phyloP scores from a whole-genome alignment of 2,329 filamentous ascomycete species.

The Calycina herbarum region DNA sequence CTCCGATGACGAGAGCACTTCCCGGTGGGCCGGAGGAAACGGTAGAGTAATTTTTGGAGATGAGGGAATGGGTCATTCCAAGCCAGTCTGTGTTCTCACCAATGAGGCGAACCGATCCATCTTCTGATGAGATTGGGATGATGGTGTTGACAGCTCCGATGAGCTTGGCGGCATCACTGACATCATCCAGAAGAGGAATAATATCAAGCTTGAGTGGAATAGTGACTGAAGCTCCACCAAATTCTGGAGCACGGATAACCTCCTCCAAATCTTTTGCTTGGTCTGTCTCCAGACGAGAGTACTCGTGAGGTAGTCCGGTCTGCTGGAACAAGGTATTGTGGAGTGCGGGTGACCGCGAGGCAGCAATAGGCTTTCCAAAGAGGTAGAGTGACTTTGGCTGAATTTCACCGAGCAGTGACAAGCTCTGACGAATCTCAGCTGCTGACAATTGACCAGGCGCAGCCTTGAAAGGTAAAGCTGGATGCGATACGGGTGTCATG shows the following conservation, averaged over 20 bases:
- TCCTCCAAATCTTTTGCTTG: slow-evolving; percentile 58
- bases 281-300: slow-evolving; percentile 74
- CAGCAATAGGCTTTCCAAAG: slow-evolving; percentile 81
- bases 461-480: slow-evolving; percentile 84
- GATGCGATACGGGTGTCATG: slow-evolving; percentile 92
- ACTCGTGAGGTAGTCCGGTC: slow-evolving; percentile 81
- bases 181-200: slow-evolving; percentile 74
- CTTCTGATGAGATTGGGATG: slow-evolving; percentile 55
- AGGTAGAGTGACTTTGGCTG: slow-evolving; percentile 76
- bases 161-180: slow-evolving; percentile 73
- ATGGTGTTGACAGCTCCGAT: slow-evolving; percentile 97
- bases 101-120: slow-evolving; percentile 52
- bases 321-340: slow-evolving; percentile 82
- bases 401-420: slow-evolving; percentile 78
- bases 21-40: slow-evolving; percentile 35
- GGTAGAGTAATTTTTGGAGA: slow-evolving; percentile 30
- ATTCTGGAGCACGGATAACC: slow-evolving; percentile 68
- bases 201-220: slow-evolving; percentile 93
- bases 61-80: slow-evolving; percentile 81
- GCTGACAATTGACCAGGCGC: slow-evolving; percentile 93
- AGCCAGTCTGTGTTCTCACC: slow-evolving; percentile 97
- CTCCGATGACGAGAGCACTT: slow-evolving; percentile 80
- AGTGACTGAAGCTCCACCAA: slow-evolving; percentile 92
- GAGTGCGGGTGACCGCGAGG: slow-evolving; percentile 81
- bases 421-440: slow-evolving; percentile 77